phyloP scores from a whole-genome alignment of 2,329 filamentous ascomycete genomes.

The Magnaporthiopsis incrustans region DNA sequence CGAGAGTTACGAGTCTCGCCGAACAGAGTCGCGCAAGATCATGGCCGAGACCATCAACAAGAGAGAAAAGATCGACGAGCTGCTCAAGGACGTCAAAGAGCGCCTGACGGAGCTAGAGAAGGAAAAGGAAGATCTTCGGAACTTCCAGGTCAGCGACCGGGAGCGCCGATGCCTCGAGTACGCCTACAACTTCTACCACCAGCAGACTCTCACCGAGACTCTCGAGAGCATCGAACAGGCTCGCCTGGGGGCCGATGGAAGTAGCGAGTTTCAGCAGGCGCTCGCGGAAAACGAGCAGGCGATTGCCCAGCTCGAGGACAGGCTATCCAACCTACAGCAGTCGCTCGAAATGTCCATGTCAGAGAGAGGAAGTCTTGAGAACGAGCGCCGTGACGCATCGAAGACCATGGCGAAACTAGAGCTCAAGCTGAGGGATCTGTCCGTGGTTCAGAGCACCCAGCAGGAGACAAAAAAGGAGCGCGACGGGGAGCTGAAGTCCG shows the following conservation, averaged over 20 bases:
- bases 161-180: slow-evolving; percentile 91
- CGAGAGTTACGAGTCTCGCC: slow-evolving; percentile 88
- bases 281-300: slow-evolving; percentile 74
- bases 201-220: slow-evolving; percentile 66
- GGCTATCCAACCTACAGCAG: slow-evolving; percentile 73
- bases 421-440: slow-evolving; percentile 71
- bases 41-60: slow-evolving; percentile 97
- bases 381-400: slow-evolving; percentile 76
- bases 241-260: slow-evolving; percentile 73
- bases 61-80: slow-evolving; percentile 85
- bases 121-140: slow-evolving; percentile 91
- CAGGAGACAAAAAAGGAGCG: slow-evolving; percentile 66
- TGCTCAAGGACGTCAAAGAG: slow-evolving; percentile 86
- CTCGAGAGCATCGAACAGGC: slow-evolving; percentile 78
- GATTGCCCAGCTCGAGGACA: slow-evolving; percentile 65
- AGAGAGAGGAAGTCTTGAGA: slow-evolving; percentile 80
- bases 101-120: slow-evolving; percentile 84
- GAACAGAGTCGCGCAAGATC: slow-evolving; percentile 88
- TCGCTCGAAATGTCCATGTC: slow-evolving; percentile 77
- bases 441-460: slow-evolving; percentile 72
- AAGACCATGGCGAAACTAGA: slow-evolving; percentile 79
- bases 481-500: slow-evolving; percentile 60
- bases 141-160: slow-evolving; percentile 89
- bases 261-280: slow-evolving; percentile 68
- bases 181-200: slow-evolving; percentile 85